Evolutionary conservation across 2,329 filamentous ascomycete species (phyloP), one percentile per base, ranked within the genome.

Genomic region (Fusarium devonianum): DNA sequence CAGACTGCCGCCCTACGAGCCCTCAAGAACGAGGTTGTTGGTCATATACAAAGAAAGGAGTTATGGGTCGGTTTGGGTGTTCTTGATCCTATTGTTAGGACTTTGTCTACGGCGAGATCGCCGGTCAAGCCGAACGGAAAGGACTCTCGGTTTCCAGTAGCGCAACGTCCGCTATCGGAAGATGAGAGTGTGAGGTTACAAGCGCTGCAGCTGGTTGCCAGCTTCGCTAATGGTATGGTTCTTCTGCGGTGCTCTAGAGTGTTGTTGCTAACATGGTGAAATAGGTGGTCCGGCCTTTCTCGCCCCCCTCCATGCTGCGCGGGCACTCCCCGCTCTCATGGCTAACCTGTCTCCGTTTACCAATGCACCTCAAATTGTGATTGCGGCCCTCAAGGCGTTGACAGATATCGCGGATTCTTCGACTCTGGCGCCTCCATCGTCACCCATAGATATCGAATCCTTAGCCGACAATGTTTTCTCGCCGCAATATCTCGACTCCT

Each of bases 21-120:
- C 30, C 76, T 99, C 21, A 97, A 96, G 76, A 94, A 96, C 71
- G 89, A 94, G 56, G 82, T 96, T 36, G 85, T 96, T 52, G 94
- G 94, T 17, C 91, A 97, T 71, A 81, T 88, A 23, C 86, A 93
- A 70, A 87, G 87, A 70, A 99, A 99, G 73, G 88, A 93, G 72
- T 73, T 84, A 47, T 92, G 87, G 78, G 80, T 97, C 29, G 78
- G 78, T 49, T 75, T 83, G 44, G 92, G 92, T 13, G 78, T 90
- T 19, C 72, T 94, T 35, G 80, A 83, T 42, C 80, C 82, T 23
- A 75, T 80, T 45, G 78, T 78, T 65, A 73, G 68, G 62, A 77
- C 76, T 54, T 76, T 81, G 68, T 70, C 69, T 36, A 59, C 68
- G 11, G 65, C 64, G 39, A 65, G 65, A 17, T 63, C 72, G 5